Conservation (phyloP, 345 rosid species). For the Odontarrhena argentea region DNA sequence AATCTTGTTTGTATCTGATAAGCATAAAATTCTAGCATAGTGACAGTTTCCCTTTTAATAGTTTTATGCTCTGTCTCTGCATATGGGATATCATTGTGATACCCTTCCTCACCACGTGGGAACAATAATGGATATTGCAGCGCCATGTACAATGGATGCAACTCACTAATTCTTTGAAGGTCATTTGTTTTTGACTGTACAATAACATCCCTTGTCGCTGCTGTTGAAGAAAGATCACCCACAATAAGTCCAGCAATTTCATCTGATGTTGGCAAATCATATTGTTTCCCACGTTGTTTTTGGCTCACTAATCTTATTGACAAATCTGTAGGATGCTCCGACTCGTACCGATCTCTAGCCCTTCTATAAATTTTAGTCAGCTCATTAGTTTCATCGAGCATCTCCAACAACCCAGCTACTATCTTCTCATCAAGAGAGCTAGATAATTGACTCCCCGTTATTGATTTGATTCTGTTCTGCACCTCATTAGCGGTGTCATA, state of each 20-base stretch:
- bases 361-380: too few relatives aligned
- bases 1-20: constrained; percentile 9
- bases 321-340: neutral
- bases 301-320: neutral
- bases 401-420: neutral
- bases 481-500: constrained; percentile 3
- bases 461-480: neutral
- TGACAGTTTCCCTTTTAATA: neutral
- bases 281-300: neutral
- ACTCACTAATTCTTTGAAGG: too few relatives aligned
- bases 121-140: too few relatives aligned
- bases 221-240: neutral
- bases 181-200: too few relatives aligned
- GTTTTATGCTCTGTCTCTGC: neutral
- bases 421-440: too few relatives aligned
- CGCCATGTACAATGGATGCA: too few relatives aligned
- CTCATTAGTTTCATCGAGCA: neutral
- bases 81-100: neutral
- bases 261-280: neutral
- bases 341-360: neutral
- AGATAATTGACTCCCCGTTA: too few relatives aligned
- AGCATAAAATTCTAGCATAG: neutral
- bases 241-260: neutral
- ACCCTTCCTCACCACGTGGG: neutral
- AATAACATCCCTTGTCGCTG: too few relatives aligned